These are phyloP conservation scores for Salix brachista DNA, from an alignment of 345 rosid species.

Conservation along the genomic window DNA sequence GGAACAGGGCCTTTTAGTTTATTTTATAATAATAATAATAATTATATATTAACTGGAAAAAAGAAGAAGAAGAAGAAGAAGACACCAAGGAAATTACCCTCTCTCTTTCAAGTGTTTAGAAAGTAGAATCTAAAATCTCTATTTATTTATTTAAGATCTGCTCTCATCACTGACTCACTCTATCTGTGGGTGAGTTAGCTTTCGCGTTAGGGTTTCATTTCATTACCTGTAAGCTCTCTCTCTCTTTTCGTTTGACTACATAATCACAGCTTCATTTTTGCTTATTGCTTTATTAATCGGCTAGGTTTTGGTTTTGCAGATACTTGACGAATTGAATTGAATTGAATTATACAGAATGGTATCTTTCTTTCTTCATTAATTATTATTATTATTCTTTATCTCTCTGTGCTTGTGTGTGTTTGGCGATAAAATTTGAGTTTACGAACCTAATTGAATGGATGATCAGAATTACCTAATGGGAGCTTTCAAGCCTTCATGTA, in stretches of 20 bases:
- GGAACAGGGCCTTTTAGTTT: too few species aligned
- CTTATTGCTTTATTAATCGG: background rate
- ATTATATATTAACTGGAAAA: too few species aligned
- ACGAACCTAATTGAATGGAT: background rate
- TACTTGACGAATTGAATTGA: background rate
- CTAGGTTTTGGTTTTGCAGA: background rate
- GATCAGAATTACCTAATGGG: constrained; percentile 80
- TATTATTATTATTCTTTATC: background rate
- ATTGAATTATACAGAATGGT: background rate
- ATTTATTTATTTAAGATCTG: background rate
- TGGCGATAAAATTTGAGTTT: background rate
- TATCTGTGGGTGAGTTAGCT: background rate
- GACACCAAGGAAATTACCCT: background rate
- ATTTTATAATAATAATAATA: too few species aligned
- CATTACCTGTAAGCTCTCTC: background rate
- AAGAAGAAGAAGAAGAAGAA: too few species aligned
- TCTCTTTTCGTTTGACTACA: background rate
- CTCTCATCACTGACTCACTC: background rate
- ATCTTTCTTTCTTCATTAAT: background rate
- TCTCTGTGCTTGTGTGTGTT: background rate
- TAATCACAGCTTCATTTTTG: background rate
- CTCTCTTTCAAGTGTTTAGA: background rate
- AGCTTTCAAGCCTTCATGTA: constrained; percentile 95
- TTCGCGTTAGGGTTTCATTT: background rate
- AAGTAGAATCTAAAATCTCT: background rate